Evolutionary conservation across 139 green algal species (phyloP).

Genomic region (Haematococcus lacustris): DNA sequence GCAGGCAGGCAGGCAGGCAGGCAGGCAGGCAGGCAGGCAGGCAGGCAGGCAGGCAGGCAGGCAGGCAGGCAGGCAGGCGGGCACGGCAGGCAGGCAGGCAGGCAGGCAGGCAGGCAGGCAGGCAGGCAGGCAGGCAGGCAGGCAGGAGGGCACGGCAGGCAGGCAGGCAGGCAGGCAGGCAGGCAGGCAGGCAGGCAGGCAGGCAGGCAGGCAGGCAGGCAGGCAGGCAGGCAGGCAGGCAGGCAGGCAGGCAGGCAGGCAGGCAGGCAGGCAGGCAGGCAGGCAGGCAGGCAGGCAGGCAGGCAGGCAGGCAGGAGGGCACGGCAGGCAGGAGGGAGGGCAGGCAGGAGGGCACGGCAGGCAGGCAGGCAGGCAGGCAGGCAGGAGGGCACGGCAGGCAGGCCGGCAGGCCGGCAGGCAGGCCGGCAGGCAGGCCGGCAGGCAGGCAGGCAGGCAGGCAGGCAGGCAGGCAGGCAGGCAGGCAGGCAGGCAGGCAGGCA

Average conservation of each 20-base stretch:
- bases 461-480: not conserved
- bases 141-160: no score
- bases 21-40: not conserved
- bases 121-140: no score
- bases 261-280: not conserved
- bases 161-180: no score
- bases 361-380: no score
- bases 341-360: not conserved
- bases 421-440: not conserved
- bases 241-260: not conserved
- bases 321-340: not conserved
- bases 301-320: not conserved
- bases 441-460: not conserved
- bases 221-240: not conserved
- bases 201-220: not conserved
- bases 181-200: not conserved
- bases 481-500: not conserved
- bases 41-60: no score
- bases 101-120: no score
- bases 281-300: not conserved
- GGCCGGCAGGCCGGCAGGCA: no score
- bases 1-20: not conserved
- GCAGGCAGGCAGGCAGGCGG: not conserved
- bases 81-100: not conserved
- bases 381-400: not conserved